Evolutionary conservation across 805 yeast genomes (phyloP).

Genomic region (Kodamaea restingae): DNA sequence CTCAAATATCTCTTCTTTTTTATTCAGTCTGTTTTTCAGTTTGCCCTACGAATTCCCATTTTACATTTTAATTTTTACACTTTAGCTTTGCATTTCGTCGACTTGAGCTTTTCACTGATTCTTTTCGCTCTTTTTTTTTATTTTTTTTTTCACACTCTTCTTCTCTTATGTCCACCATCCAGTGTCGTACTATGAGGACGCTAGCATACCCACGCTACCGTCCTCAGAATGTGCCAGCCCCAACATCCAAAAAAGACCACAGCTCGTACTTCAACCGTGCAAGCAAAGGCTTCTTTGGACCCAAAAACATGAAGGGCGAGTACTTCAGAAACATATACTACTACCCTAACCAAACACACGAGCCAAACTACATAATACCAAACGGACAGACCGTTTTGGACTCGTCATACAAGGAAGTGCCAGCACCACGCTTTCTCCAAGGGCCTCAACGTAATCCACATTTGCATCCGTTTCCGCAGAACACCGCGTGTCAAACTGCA

Average conservation of each 20-base stretch:
- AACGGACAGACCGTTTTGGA: conserved; percentile 38
- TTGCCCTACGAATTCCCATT: too few species aligned
- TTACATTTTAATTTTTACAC: too few species aligned
- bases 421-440: conserved; percentile 11
- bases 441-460: conserved; percentile 19
- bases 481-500: conserved; percentile 66
- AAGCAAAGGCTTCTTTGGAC: conserved; percentile 76
- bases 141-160: not conserved
- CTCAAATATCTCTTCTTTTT: too few species aligned
- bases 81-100: not conserved
- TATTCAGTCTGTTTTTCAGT: too few species aligned
- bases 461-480: conserved; percentile 81
- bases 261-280: conserved; percentile 55
- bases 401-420: conserved; percentile 16
- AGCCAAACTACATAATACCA: conserved; percentile 68
- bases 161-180: not conserved
- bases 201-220: conserved; percentile 35
- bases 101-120: not conserved
- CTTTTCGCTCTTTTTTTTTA: not conserved
- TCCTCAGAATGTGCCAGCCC: conserved; percentile 28
- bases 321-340: conserved; percentile 72
- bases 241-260: conserved; percentile 37
- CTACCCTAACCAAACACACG: conserved; percentile 60
- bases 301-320: conserved; percentile 78
- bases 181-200: conserved; percentile 22